phyloP scores from a whole-genome alignment of 331 rosid species.

The Ulmus americana region DNA sequence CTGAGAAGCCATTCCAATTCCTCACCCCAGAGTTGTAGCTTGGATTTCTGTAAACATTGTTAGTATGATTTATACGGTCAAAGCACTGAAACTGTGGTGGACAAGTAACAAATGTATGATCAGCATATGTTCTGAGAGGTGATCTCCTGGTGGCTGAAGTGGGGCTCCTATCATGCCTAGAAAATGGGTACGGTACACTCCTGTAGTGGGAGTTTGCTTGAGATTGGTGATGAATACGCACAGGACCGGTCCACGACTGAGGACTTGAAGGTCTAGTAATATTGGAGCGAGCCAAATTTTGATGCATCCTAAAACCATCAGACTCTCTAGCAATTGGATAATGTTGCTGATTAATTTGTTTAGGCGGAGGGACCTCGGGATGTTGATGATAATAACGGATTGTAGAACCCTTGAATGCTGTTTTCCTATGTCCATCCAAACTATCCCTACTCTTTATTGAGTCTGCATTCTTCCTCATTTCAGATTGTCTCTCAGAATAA shows the following conservation, averaged over 20 bases:
- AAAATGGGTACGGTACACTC: constrained; percentile 19
- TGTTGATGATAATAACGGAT: constrained; percentile 11
- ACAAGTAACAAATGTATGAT: constrained; percentile 20
- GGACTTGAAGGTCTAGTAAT: constrained; percentile 26
- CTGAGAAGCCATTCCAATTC: constrained; percentile 20
- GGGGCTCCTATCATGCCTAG: constrained; percentile 20
- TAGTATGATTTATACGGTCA: neutral
- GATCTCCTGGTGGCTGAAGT: constrained; percentile 26
- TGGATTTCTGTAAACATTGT: constrained; percentile 22
- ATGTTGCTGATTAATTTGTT: constrained; percentile 17
- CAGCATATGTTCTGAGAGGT: constrained; percentile 22
- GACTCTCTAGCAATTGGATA: constrained; percentile 29
- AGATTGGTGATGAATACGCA: constrained; percentile 19
- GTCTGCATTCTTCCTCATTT: constrained; percentile 25
- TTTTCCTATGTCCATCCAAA: constrained; percentile 22
- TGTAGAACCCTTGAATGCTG: neutral
- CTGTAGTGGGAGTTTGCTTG: constrained; percentile 27
- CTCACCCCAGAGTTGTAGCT: constrained; percentile 23
- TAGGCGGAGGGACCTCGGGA: constrained; percentile 21
- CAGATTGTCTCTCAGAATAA: constrained; percentile 24
- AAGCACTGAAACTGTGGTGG: constrained; percentile 14
- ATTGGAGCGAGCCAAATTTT: constrained; percentile 17
- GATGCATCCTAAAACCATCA: constrained; percentile 21
- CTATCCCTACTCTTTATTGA: constrained; percentile 23
- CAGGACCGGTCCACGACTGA: constrained; percentile 21